phyloP scores from a whole-genome alignment of 2,329 filamentous ascomycete genomes.

The Teratosphaeriaceae sp. region DNA sequence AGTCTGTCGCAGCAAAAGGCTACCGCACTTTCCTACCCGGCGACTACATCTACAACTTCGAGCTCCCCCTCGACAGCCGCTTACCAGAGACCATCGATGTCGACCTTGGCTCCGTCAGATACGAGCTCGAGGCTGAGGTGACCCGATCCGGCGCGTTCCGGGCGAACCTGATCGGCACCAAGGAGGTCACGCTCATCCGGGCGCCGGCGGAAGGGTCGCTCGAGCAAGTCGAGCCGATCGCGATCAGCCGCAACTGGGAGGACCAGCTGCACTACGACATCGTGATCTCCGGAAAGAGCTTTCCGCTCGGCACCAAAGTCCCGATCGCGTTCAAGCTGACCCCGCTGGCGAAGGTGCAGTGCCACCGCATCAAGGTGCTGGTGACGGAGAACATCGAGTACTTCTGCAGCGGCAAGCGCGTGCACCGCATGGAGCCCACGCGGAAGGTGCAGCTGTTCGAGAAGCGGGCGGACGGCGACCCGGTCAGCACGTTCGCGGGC shows the following conservation, averaged over 20 bases:
- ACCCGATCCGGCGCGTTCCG: conserved; percentile 87
- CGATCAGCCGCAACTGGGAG: conserved; percentile 89
- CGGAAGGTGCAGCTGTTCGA: conserved; percentile 83
- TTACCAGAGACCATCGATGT: conserved; percentile 79
- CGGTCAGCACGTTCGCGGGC: conserved; percentile 64
- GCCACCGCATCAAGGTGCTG: conserved; percentile 86
- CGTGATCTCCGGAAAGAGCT: conserved; percentile 91
- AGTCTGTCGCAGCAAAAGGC: conserved; percentile 64
- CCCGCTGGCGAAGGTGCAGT: conserved; percentile 85
- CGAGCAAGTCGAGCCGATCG: conserved; percentile 88
- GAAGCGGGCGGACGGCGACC: conserved; percentile 72
- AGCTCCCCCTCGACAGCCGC: conserved; percentile 73
- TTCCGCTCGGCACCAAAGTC: conserved; percentile 78
- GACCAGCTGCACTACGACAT: conserved; percentile 95
- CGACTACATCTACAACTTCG: conserved; percentile 70
- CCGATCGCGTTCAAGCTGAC: conserved; percentile 93
- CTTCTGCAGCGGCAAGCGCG: conserved; percentile 77
- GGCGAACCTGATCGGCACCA: conserved; percentile 73
- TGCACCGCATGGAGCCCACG: conserved; percentile 76
- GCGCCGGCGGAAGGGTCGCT: conserved; percentile 81
- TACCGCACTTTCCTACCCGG: conserved; percentile 80
- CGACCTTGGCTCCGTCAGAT: conserved; percentile 79
- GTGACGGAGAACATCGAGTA: conserved; percentile 89
- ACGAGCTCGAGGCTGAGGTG: conserved; percentile 77
- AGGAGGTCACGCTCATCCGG: conserved; percentile 77